Base-by-base conservation (phyloP, 2,329 filamentous ascomycete genomes). In the Cercospora zeina region DNA sequence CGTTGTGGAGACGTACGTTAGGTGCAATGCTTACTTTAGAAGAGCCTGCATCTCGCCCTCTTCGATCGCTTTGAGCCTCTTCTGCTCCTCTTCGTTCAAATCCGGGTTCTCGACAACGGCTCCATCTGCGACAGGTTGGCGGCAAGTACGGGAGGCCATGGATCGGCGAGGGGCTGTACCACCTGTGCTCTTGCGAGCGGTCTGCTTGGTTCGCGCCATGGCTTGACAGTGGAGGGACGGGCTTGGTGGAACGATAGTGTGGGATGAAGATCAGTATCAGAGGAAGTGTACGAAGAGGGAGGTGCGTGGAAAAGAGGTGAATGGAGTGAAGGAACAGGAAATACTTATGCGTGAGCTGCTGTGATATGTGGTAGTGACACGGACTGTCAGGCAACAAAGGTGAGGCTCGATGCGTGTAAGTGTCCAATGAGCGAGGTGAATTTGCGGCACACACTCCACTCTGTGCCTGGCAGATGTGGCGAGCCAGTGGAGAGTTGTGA, bases 31-130 rank as follows among this genome's bases (percentile, higher is more conserved):
- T 13, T 58, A 49, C 65, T 63, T 67, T 54, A 70, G 36, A 31
- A 67, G 59, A 10, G 68, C 68, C 24, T 67, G 64, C 70, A 72
- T 71, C 31, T 64, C 66, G 30, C 68, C 68, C 53, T 70, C 68
- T 51, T 69, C 65, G 30, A 71, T 70, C 60, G 65, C 68, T 53
- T 70, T 67, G 56, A 67, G 62, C 66, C 63, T 67, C 51, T 64
- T 58, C 4, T 66, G 67, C n/a, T 62, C 64, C n/a, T 66, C 61
- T 3, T 61, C 63, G 24, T 68, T 68, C n/a, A 70, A 30, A 11
- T 71, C 62, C 6, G 68, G 65, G 16, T 62, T 63, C 6, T 64
- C 62, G 31, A 69, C 63, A 19, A 68, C 60, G 19, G 31, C 50
- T 47, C 51, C 62, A 50, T 65, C 59, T 24, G 49, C 30, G 37